Percentiles rank a stretch among this genome's conserved stretches.
Evolutionary conservation across 108 stramenopile genomes (phyloP).

Genomic region (Cyclotella choctawhatcheeana): DNA sequence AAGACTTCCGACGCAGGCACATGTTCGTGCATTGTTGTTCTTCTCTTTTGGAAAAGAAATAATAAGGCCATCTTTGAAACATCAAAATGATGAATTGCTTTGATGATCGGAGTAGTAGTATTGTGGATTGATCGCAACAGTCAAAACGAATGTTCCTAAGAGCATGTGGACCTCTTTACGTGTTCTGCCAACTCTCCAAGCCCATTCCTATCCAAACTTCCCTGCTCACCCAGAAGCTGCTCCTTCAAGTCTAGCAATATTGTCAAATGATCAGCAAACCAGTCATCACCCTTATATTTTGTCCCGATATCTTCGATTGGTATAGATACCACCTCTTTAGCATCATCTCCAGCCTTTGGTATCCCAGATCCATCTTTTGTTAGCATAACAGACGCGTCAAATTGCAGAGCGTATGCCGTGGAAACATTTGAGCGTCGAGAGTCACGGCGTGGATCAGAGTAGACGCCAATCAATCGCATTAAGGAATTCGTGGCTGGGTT

Average conservation of each 20-base stretch:
- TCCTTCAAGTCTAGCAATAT: slow-evolving; percentile 64
- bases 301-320: slow-evolving; percentile 63
- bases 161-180: slow-evolving; percentile 14
- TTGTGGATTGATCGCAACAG: too few relatives aligned
- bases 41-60: too few relatives aligned
- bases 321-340: slow-evolving; percentile 70
- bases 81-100: too few relatives aligned
- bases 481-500: slow-evolving; percentile 11
- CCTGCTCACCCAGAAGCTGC: slow-evolving; percentile 13
- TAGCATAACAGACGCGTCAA: slow-evolving; percentile 24
- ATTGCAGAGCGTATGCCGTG: slow-evolving; percentile 63
- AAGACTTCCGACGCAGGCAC: too few relatives aligned
- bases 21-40: too few relatives aligned
- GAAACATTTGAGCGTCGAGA: slow-evolving; percentile 71
- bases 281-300: slow-evolving; percentile 50
- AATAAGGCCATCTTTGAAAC: too few relatives aligned
- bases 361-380: slow-evolving; percentile 36
- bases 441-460: slow-evolving; percentile 87
- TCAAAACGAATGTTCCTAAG: too few relatives aligned
- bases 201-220: background rate
- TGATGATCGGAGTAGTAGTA: too few relatives aligned
- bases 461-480: slow-evolving; percentile 72
- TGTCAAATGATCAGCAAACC: slow-evolving; percentile 61
- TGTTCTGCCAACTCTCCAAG: slow-evolving; percentile 16
- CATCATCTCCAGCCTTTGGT: slow-evolving; percentile 87